Evolutionary conservation across 176 grass and related monocot genomes (phyloP).

Genomic region (Eremochloa ophiuroides): DNA sequence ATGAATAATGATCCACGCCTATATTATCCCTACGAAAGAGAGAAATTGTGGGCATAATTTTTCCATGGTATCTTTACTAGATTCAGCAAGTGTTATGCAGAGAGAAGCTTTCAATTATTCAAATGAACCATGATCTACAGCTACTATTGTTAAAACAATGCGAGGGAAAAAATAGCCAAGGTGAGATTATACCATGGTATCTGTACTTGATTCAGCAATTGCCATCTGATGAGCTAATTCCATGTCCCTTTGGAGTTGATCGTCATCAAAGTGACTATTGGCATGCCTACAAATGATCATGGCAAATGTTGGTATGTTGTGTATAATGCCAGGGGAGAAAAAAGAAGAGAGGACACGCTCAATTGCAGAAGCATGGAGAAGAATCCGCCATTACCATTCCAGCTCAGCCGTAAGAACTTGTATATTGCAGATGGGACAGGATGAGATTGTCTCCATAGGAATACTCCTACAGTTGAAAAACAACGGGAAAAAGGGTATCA

Average conservation of each 20-base stretch:
- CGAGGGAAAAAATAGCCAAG: neutral
- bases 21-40: neutral
- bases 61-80: conserved; percentile 30
- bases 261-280: conserved; percentile 78
- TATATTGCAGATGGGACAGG: conserved; percentile 73
- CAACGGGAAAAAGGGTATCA: neutral
- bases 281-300: conserved; percentile 54
- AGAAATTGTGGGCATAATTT: neutral
- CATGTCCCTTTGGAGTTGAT: conserved; percentile 61
- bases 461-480: neutral
- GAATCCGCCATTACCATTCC: conserved; percentile 54
- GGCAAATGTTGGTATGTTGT: neutral
- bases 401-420: conserved; percentile 63
- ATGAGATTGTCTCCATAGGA: conserved; percentile 41
- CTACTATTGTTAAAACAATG: neutral
- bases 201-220: conserved; percentile 35
- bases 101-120: neutral
- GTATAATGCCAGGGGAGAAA: neutral
- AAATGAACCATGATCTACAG: neutral
- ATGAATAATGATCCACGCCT: neutral
- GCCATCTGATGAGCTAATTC: conserved; percentile 65
- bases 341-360: neutral
- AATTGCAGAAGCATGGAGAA: neutral
- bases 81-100: conserved; percentile 17
- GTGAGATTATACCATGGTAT: conserved; percentile 18